Percentiles rank a stretch among this genome's conserved stretches.
Evolutionary conservation across 2,329 filamentous ascomycete genomes (phyloP).

Genomic region (Pseudocercospora vitis): DNA sequence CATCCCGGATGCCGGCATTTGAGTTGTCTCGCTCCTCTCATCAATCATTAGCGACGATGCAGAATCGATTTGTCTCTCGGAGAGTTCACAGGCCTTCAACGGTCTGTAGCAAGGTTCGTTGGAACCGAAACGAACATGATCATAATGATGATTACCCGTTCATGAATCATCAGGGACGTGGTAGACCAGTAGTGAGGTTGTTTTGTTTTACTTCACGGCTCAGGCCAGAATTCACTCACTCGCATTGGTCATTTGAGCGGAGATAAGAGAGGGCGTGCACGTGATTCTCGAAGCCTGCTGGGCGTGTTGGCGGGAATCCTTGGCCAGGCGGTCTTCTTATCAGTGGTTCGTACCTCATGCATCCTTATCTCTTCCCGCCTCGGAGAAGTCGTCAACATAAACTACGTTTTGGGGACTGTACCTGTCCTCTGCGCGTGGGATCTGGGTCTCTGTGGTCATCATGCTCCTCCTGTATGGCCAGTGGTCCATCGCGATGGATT

Average conservation of each 20-base stretch:
- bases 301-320: neutral
- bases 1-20: too few relatives aligned
- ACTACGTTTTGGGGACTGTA: neutral
- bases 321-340: neutral
- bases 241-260: neutral
- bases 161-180: too few relatives aligned
- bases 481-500: neutral
- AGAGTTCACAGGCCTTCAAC: too few relatives aligned
- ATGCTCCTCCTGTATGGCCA: constrained; percentile 16
- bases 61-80: too few relatives aligned
- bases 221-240: neutral
- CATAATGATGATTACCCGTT: too few relatives aligned
- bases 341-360: neutral
- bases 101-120: too few relatives aligned
- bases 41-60: too few relatives aligned
- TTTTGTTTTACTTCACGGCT: neutral
- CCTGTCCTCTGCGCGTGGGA: neutral
- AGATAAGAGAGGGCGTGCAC: neutral
- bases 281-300: too few relatives aligned
- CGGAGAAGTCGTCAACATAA: constrained; percentile 22
- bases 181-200: too few relatives aligned
- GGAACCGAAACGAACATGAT: too few relatives aligned
- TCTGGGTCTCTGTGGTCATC: constrained; percentile 13
- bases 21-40: too few relatives aligned
- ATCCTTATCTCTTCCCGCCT: constrained; percentile 10